Conservation (phyloP, 2,329 filamentous ascomycete genomes). For the Claviceps arundinis region DNA sequence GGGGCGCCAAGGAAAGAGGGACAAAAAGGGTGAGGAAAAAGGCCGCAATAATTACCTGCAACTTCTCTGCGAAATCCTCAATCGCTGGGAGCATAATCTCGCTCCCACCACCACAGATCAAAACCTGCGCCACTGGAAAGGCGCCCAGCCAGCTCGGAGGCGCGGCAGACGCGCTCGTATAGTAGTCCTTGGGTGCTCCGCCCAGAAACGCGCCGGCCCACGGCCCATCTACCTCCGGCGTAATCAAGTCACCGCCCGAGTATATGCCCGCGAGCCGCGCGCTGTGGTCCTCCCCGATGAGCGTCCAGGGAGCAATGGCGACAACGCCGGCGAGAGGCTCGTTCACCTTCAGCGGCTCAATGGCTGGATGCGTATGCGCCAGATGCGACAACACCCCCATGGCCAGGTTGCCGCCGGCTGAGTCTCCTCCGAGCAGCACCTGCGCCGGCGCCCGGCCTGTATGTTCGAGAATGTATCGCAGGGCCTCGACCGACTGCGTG, state of each 20-base stretch:
- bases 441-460: constrained; percentile 6
- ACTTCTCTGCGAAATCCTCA: constrained; percentile 8
- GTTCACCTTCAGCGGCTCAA: constrained; percentile 7
- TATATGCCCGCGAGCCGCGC: constrained; percentile 5
- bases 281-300: constrained; percentile 6
- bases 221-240: constrained; percentile 4
- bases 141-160: constrained; percentile 11
- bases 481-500: constrained; percentile 9
- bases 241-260: constrained; percentile 10
- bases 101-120: constrained; percentile 9
- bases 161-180: constrained; percentile 9
- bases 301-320: constrained; percentile 10
- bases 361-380: constrained; percentile 10
- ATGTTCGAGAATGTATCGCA: constrained; percentile 9
- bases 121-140: constrained; percentile 9
- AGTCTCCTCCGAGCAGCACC: constrained; percentile 12
- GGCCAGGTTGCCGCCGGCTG: constrained; percentile 11
- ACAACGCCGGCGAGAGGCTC: constrained; percentile 9
- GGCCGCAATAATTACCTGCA: constrained; percentile 6
- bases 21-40: neutral
- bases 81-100: constrained; percentile 11
- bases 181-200: constrained; percentile 7
- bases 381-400: constrained; percentile 12
- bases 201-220: constrained; percentile 9
- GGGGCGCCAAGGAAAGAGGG: neutral